Evolutionary conservation across 352 stramenopile genomes (phyloP).

Genomic region (Phytophthora melonis): DNA sequence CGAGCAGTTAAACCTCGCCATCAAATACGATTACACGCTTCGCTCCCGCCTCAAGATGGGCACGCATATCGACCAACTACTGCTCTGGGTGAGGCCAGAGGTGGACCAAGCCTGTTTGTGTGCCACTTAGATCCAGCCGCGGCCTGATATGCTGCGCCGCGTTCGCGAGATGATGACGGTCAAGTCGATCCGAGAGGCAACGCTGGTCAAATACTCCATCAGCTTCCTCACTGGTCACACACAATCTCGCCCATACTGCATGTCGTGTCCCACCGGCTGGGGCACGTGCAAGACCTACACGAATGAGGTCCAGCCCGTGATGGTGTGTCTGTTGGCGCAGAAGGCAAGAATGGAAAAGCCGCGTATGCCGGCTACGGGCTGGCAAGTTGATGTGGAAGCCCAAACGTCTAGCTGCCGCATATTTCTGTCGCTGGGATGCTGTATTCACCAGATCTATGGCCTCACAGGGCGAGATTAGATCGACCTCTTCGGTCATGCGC

Average conservation of each 20-base stretch:
- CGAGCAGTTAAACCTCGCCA: too few species aligned
- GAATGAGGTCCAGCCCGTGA: constrained; percentile 4
- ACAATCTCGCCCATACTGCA: not conserved
- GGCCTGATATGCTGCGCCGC: too few species aligned
- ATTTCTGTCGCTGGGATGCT: constrained; percentile 2
- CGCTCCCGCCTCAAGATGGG: too few species aligned
- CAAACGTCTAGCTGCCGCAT: constrained; percentile 11
- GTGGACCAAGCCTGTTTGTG: too few species aligned
- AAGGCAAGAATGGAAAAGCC: constrained; percentile 3
- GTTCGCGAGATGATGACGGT: too few species aligned
- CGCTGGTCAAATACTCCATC: too few species aligned
- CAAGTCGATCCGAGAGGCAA: too few species aligned
- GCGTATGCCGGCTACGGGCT: not conserved
- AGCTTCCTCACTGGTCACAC: too few species aligned
- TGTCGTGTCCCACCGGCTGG: not conserved
- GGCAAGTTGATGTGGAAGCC: not conserved
- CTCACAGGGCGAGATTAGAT: not conserved
- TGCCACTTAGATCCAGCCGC: too few species aligned
- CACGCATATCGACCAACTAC: too few species aligned
- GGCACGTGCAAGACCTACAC: constrained; percentile 3
- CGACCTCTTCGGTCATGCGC: not conserved
- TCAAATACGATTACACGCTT: too few species aligned
- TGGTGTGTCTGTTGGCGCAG: not conserved
- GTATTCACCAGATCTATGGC: constrained; percentile 5
- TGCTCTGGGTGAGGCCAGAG: too few species aligned